Evolutionary conservation across 2,329 filamentous ascomycete genomes (phyloP), one percentile per base, ranked within the genome.

Genomic region (Apiospora pterosperma): DNA sequence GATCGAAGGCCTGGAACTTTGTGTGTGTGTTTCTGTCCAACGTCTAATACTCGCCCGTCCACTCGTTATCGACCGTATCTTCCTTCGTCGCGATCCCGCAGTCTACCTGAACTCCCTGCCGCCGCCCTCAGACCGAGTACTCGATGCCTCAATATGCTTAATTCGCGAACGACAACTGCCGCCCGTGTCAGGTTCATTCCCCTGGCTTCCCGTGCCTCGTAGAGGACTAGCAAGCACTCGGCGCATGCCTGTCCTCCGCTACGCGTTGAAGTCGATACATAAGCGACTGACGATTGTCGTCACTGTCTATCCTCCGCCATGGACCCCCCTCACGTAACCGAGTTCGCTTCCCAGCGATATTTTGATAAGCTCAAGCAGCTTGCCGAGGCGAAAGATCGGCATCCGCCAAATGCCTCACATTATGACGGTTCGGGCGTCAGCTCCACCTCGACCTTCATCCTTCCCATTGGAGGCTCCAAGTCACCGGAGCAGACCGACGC

Each of bases 281-380:
- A 5, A 34, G 31, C 28, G 28, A 55, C 28, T 34, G 19, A 55
- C 48, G 16, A 34, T 34, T 28, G 16, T 55, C 19, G 25, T 55
- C 28, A n/a, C 48, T 21, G 28, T 19, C 28, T n/a, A 34, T 34
- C 28, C 25, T 67, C 62, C 74, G 76, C 76, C 72, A 88, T 89
- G 86, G 87, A 89, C 68, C 85, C 85, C 71, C 81, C 84, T 70
- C 87, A 89, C 68, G 81, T 88, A 67, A 88, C 87, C 66, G 88
- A 90, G 75, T 90, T 90, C 77, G 88, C 86, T 67, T 90, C 88
- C 55, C 81, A 85, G 75, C 85, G 85, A 68, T 90, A 88, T 73
- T 87, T 89, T 69, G 82, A 84, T 63, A 90, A 90, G 76, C 75
- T 89, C 66, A 82, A 79, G 64, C 84, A 87, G 76, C 82, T 79